Evolutionary conservation across 148 eudicot species (phyloP), one percentile per base, ranked within the genome.

Genomic region (Oxyria digyna): DNA sequence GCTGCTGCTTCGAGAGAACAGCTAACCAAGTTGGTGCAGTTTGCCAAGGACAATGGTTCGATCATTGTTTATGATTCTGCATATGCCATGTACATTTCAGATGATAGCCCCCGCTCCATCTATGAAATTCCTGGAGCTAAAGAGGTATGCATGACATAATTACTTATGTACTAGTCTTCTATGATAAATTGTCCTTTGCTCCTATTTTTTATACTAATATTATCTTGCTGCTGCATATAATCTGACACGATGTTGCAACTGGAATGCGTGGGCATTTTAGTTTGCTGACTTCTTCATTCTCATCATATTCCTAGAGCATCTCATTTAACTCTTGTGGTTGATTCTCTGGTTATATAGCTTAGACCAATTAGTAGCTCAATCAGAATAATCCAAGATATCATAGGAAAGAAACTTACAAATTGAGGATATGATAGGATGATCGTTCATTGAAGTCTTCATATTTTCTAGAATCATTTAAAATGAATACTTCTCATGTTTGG

Each of bases 31-130:
- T 71, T 91, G 73, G 97, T 89, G 15, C 76, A 87, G 71, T 91
- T 89, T 81, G 96, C 97, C 6, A 91, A 89, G 80, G 81, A 84
- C 65, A 91, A 91, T 76, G 96, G 97, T 31, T 88, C 97, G 3
- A 91, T 91, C 78, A 87, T 91, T 72, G 86, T 91, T 32, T 89
- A 81, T 78, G 97, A 91, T 77, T 91, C 97, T 72, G 96, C 97
- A 54, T 91, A 91, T 84, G 96, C 96, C 57, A 81, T 89, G 93
- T 91, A 89, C 66, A 83, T 89, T 49, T 84, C 92, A 11, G 97
- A 89, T 77, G 93, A 87, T 57, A 79, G 83, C 72, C 97, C 97
- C 5, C 80, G 73, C 71, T 87, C 97, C 64, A 91, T 91, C 71
- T 91, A 80, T 78, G 97, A 91, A 79, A 91, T 91, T 69, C 92